Conservation (phyloP, 1,284 basidiomycete species). For the Chalciporus sp. region DNA sequence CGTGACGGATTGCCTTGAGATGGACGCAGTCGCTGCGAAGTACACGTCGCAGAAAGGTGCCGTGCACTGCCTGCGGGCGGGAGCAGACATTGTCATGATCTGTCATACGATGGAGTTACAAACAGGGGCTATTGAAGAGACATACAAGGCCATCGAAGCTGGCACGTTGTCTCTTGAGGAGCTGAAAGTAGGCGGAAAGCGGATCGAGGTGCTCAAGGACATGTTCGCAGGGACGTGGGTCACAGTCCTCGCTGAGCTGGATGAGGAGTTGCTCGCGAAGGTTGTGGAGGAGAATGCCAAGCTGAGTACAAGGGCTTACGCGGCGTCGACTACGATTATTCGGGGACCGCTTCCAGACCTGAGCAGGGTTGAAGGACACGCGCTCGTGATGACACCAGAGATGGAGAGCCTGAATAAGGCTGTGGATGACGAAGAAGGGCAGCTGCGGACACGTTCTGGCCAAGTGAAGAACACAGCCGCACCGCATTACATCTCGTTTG, state of each 20-base stretch:
- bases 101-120: slow-evolving; percentile 63
- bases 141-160: slow-evolving; percentile 48
- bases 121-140: slow-evolving; percentile 50
- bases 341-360: slow-evolving; percentile 46
- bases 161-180: slow-evolving; percentile 44
- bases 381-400: slow-evolving; percentile 57
- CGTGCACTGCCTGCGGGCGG: slow-evolving; percentile 56
- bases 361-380: slow-evolving; percentile 21
- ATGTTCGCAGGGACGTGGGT: slow-evolving; percentile 52
- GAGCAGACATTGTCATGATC: slow-evolving; percentile 71
- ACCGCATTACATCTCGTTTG: slow-evolving; percentile 55
- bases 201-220: slow-evolving; percentile 54
- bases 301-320: slow-evolving; percentile 53
- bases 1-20: slow-evolving; percentile 71
- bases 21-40: slow-evolving; percentile 63
- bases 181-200: slow-evolving; percentile 43
- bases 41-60: slow-evolving; percentile 58
- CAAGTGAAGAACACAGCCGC: slow-evolving; percentile 57
- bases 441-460: slow-evolving; percentile 46
- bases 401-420: slow-evolving; percentile 60
- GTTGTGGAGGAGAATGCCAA: slow-evolving; percentile 42
- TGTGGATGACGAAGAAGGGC: slow-evolving; percentile 57
- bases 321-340: slow-evolving; percentile 47
- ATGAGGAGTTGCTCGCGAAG: slow-evolving; percentile 34
- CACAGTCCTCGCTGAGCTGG: slow-evolving; percentile 35